Evolutionary conservation across 805 yeast species (phyloP).

Genomic region (Ogataea degrootiae): DNA sequence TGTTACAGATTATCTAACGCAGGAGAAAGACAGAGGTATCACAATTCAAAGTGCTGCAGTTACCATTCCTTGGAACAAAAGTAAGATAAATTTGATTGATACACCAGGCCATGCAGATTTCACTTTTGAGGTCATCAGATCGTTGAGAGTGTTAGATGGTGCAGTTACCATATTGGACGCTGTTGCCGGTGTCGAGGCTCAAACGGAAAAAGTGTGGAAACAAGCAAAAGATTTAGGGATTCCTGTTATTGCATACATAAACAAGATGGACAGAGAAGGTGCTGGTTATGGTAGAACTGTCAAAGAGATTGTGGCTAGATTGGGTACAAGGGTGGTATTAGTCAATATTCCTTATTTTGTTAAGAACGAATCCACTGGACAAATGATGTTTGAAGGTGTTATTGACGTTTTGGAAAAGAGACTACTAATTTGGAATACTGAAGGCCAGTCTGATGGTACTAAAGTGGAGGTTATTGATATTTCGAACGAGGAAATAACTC

Average conservation of each 20-base stretch:
- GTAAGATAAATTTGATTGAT: slow-evolving; percentile 81
- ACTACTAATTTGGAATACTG: slow-evolving; percentile 45
- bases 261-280: slow-evolving; percentile 95
- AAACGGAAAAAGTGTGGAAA: slow-evolving; percentile 95
- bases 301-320: slow-evolving; percentile 69
- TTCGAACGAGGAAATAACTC: slow-evolving; percentile 25
- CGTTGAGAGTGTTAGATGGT: slow-evolving; percentile 89
- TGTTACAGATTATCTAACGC: slow-evolving; percentile 85
- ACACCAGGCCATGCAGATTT: slow-evolving; percentile 99
- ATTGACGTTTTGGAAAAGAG: slow-evolving; percentile 68
- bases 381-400: slow-evolving; percentile 56
- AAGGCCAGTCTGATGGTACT: slow-evolving; percentile 40
- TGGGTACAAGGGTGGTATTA: slow-evolving; percentile 68
- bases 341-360: slow-evolving; percentile 75
- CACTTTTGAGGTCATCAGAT: slow-evolving; percentile 87
- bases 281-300: slow-evolving; percentile 93
- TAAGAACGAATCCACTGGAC: slow-evolving; percentile 33
- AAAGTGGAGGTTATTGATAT: slow-evolving; percentile 44
- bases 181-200: slow-evolving; percentile 98
- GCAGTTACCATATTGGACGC: slow-evolving; percentile 90
- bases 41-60: slow-evolving; percentile 97
- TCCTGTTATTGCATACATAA: slow-evolving; percentile 77
- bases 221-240: slow-evolving; percentile 66
- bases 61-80: slow-evolving; percentile 72
- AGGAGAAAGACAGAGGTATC: slow-evolving; percentile 89